phyloP scores from a whole-genome alignment of 1,139 yeast genomes.

The Blastobotrys elegans region DNA sequence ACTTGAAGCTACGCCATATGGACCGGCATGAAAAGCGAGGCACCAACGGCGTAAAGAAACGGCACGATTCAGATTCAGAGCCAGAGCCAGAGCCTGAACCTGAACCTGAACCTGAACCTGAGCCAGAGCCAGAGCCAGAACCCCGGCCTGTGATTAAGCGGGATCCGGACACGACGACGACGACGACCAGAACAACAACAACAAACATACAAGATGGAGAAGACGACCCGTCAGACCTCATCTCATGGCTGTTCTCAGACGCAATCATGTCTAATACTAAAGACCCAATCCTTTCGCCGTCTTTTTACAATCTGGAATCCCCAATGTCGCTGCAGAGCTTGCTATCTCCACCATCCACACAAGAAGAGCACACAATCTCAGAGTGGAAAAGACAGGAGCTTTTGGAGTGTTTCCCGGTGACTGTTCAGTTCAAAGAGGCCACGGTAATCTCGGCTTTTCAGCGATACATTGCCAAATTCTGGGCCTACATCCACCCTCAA shows the following conservation, averaged over 20 bases:
- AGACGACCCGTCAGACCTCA: conserved; percentile 25
- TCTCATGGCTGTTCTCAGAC: conserved; percentile 37
- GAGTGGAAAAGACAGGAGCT: conserved; percentile 34
- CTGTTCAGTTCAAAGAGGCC: conserved; percentile 33
- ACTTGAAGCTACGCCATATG: conserved; percentile 47
- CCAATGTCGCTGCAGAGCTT: conserved; percentile 37
- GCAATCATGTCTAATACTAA: conserved; percentile 29
- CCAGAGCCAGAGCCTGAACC: too few species aligned
- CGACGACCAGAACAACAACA: background rate
- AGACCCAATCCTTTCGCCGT: conserved; percentile 30
- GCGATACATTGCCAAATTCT: conserved; percentile 36
- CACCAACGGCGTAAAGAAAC: background rate
- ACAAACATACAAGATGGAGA: background rate
- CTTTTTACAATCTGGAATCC: conserved; percentile 30
- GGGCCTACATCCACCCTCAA: conserved; percentile 59
- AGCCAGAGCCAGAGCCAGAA: too few species aligned
- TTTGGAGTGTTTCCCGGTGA: conserved; percentile 35
- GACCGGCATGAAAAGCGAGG: conserved; percentile 41
- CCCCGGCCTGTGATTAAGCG: background rate
- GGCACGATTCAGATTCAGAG: background rate
- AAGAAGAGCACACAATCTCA: conserved; percentile 21
- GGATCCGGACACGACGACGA: background rate
- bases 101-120: too few species aligned
- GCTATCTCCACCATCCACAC: conserved; percentile 35
- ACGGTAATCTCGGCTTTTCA: conserved; percentile 37